Percentiles rank a stretch among this genome's conserved stretches.
phyloP scores from a whole-genome alignment of 2,329 filamentous ascomycete species.

The Fusarium goolgardi region DNA sequence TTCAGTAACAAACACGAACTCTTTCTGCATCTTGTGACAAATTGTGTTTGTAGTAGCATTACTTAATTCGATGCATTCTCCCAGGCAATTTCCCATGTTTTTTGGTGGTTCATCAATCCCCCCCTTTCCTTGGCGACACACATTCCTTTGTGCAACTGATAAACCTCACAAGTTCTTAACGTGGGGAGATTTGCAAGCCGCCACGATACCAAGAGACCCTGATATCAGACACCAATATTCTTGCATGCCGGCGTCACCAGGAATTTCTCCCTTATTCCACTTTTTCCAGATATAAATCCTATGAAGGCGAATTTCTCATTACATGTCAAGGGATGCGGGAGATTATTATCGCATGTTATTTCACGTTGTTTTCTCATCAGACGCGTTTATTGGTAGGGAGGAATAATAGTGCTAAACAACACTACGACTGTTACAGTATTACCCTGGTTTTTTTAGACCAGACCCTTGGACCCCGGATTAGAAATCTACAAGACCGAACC shows the following conservation, averaged over 20 bases:
- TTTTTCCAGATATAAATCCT: background rate
- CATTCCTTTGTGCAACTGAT: slow-evolving; percentile 38
- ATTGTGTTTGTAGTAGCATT: background rate
- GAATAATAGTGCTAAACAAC: background rate
- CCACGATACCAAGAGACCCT: slow-evolving; percentile 38
- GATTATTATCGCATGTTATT: slow-evolving; percentile 9
- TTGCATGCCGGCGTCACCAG: slow-evolving; percentile 31
- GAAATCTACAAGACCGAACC: background rate
- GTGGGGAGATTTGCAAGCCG: slow-evolving; percentile 30
- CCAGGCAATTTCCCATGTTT: background rate
- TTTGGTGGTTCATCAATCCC: slow-evolving; percentile 2
- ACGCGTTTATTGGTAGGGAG: slow-evolving; percentile 34
- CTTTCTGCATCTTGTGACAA: background rate
- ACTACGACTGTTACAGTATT: slow-evolving; percentile 12
- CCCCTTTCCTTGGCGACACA: slow-evolving; percentile 34
- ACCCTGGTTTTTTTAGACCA: slow-evolving; percentile 11
- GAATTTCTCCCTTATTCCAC: slow-evolving; percentile 8
- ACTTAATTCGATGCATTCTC: background rate
- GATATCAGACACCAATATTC: slow-evolving; percentile 16
- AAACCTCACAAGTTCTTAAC: slow-evolving; percentile 7
- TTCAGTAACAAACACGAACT: slow-evolving; percentile 5
- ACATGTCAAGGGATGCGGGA: background rate
- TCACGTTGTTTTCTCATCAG: slow-evolving; percentile 29
- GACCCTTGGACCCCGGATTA: slow-evolving; percentile 29
- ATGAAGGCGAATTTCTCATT: background rate